Percentiles rank a stretch among this genome's conserved stretches.
Evolutionary conservation across 2,329 filamentous ascomycete genomes (phyloP).

Genomic region (Fusarium penzigii): DNA sequence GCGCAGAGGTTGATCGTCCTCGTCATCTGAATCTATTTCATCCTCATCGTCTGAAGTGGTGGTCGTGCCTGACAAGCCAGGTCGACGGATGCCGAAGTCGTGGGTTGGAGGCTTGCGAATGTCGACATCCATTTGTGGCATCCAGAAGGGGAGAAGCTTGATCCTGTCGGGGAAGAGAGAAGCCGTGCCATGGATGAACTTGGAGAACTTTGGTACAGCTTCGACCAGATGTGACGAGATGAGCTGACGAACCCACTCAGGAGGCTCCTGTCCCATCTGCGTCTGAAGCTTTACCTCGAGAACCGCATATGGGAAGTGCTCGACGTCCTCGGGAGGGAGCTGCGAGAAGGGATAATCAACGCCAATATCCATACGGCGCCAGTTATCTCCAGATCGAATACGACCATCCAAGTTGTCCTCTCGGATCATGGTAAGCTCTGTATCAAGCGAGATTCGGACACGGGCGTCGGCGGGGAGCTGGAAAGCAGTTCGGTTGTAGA

Average conservation of each 20-base stretch:
- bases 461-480: constrained; percentile 94
- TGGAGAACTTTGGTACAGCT: constrained; percentile 98
- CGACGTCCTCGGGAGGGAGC: constrained; percentile 79
- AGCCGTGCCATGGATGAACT: constrained; percentile 96
- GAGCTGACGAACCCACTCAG: constrained; percentile 93
- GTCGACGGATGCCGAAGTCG: constrained; percentile 86
- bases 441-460: constrained; percentile 95
- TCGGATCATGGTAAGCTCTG: constrained; percentile 89
- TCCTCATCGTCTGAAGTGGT: constrained; percentile 79
- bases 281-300: constrained; percentile 98
- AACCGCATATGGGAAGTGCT: constrained; percentile 92
- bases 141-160: constrained; percentile 91
- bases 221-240: constrained; percentile 94
- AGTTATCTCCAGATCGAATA: constrained; percentile 78
- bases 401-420: constrained; percentile 92
- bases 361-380: constrained; percentile 95
- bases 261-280: constrained; percentile 89
- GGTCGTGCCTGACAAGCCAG: constrained; percentile 71
- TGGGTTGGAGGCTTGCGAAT: constrained; percentile 91
- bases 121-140: constrained; percentile 97
- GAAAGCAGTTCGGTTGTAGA: constrained; percentile 98
- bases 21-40: constrained; percentile 68
- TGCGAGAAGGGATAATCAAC: constrained; percentile 95
- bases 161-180: constrained; percentile 85
- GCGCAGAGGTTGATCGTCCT: constrained; percentile 39